Evolutionary conservation across 2,329 filamentous ascomycete species (phyloP).

Genomic region (Drechslerella stenobrocha): DNA sequence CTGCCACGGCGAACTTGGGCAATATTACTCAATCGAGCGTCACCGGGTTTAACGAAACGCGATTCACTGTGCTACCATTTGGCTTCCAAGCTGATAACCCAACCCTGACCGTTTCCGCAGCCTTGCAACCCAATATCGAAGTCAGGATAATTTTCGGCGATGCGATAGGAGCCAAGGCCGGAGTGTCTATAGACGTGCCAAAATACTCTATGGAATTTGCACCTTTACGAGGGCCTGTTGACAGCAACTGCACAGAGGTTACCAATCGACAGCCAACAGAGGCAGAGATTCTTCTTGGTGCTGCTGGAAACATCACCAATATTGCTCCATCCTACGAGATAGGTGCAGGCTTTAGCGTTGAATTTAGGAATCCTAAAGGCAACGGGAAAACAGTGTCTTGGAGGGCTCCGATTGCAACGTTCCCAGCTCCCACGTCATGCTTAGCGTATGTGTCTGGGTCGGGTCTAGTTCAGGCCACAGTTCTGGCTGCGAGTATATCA

Average conservation of each 20-base stretch:
- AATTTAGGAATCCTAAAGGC: background rate
- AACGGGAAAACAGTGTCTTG: background rate
- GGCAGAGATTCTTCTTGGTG: conserved; percentile 7
- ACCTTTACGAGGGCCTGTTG: conserved; percentile 3
- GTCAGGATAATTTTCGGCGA: background rate
- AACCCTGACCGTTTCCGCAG: conserved; percentile 7
- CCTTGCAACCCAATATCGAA: conserved; percentile 3
- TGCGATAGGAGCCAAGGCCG: background rate
- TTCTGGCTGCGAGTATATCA: conserved; percentile 7
- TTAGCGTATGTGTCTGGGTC: conserved; percentile 5
- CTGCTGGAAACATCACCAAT: conserved; percentile 9
- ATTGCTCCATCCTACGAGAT: conserved; percentile 14
- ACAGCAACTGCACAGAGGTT: conserved; percentile 16
- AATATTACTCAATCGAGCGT: conserved; percentile 9
- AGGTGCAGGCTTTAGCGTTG: conserved; percentile 7
- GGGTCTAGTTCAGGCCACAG: conserved; percentile 4
- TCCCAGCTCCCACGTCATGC: conserved; percentile 9
- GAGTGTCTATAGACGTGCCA: conserved; percentile 10
- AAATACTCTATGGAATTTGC: conserved; percentile 7
- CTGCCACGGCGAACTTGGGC: conserved; percentile 1
- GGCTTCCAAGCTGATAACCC: conserved; percentile 9
- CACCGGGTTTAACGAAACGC: conserved; percentile 3
- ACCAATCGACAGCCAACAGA: conserved; percentile 5
- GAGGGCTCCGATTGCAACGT: conserved; percentile 1
- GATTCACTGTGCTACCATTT: conserved; percentile 4